phyloP scores from a whole-genome alignment of 257 asterid species.

The Solanum raphanifolium region DNA sequence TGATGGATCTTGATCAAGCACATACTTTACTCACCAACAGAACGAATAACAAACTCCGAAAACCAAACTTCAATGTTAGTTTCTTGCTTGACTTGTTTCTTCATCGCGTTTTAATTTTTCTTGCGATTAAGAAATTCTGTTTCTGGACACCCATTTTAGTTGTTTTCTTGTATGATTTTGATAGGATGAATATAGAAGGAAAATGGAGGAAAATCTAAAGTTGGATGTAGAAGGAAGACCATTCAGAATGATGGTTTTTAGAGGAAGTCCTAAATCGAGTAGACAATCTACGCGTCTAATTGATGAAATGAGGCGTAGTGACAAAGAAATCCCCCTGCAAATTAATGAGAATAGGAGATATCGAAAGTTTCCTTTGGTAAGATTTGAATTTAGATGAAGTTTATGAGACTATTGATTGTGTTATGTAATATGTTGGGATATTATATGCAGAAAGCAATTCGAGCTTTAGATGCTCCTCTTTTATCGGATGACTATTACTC shows the following conservation, averaged over 20 bases:
- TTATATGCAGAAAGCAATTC: constrained; percentile 30
- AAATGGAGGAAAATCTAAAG: constrained; percentile 37
- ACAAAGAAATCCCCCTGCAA: constrained; percentile 10
- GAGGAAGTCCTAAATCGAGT: constrained; percentile 78
- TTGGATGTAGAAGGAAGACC: constrained; percentile 64
- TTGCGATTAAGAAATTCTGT: neutral
- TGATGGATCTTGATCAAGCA: constrained; percentile 85
- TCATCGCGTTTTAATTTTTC: neutral
- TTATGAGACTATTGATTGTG: neutral
- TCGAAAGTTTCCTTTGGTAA: constrained; percentile 51
- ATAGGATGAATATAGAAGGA: constrained; percentile 40
- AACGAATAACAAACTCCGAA: neutral
- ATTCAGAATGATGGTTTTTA: constrained; percentile 73
- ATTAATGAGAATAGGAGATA: constrained; percentile 7
- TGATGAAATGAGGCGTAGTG: constrained; percentile 47
- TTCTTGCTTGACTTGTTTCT: neutral
- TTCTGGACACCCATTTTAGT: neutral
- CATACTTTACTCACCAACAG: constrained; percentile 16
- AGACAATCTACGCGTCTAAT: constrained; percentile 27
- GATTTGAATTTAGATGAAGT: neutral
- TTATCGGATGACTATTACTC: constrained; percentile 47
- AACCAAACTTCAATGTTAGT: constrained; percentile 34
- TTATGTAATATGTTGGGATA: neutral
- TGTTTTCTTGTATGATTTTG: neutral
- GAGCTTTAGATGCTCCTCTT: constrained; percentile 48